Evolutionary conservation across 352 stramenopile species (phyloP).

Genomic region (Phytophthora pini): DNA sequence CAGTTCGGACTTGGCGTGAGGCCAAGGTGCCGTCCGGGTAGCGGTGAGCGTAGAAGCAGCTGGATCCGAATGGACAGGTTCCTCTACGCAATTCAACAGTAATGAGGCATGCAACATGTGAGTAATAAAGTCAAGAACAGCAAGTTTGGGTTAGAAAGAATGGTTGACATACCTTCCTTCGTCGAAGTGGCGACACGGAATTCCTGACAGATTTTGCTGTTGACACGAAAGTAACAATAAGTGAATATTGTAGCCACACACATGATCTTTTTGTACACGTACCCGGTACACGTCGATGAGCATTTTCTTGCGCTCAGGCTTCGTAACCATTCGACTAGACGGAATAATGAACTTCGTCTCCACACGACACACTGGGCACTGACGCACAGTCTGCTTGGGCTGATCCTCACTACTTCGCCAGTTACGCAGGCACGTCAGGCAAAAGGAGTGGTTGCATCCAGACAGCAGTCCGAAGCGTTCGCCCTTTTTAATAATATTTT

Average conservation of each 20-base stretch:
- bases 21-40: constrained; percentile 71
- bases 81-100: constrained; percentile 45
- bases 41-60: constrained; percentile 88
- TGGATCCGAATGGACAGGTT: constrained; percentile 86
- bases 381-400: constrained; percentile 79
- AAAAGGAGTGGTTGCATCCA: constrained; percentile 85
- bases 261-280: constrained; percentile 15
- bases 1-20: constrained; percentile 70
- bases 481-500: constrained; percentile 73
- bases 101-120: constrained; percentile 6
- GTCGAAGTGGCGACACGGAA: constrained; percentile 87
- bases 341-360: constrained; percentile 89
- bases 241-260: constrained; percentile 1
- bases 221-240: constrained; percentile 7
- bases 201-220: constrained; percentile 72
- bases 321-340: constrained; percentile 80
- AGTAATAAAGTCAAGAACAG: constrained; percentile 1
- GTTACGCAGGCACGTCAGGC: constrained; percentile 83
- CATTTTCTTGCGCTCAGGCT: constrained; percentile 66
- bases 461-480: constrained; percentile 87
- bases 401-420: constrained; percentile 70
- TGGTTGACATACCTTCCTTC: constrained; percentile 60
- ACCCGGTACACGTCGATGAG: constrained; percentile 77
- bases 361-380: constrained; percentile 78
- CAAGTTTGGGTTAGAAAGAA: constrained; percentile 6